Percentiles rank a stretch among this genome's conserved stretches.
These are phyloP conservation scores for Mangifera indica DNA, from an alignment of 345 rosid species.

Conservation along the genomic window DNA sequence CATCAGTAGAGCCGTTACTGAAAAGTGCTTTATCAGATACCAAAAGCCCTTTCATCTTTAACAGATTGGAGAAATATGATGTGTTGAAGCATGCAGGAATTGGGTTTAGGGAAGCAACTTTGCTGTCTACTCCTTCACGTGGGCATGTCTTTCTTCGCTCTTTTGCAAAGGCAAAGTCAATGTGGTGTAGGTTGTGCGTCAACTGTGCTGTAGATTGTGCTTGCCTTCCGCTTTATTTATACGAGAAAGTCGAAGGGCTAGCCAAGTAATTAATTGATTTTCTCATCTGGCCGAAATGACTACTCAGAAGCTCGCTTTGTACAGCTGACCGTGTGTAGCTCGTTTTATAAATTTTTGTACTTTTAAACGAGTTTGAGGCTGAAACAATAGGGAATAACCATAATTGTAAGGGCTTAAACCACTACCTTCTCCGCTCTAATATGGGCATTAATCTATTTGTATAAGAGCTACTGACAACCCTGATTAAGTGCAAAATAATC, in stretches of 20 bases:
- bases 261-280: no score
- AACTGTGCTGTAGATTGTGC: no score
- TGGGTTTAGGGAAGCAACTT: slow-evolving; percentile 37
- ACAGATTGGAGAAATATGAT: slow-evolving; percentile 34
- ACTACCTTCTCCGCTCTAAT: no score
- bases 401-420: no score
- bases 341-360: no score
- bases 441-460: slow-evolving; percentile 1
- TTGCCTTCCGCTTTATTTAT: no score
- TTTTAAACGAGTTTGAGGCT: no score
- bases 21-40: slow-evolving; percentile 48
- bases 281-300: neutral
- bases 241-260: no score
- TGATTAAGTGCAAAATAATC: no score
- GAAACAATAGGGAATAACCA: no score
- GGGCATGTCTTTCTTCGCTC: slow-evolving; percentile 33
- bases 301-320: neutral
- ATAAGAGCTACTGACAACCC: no score
- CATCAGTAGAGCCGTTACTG: slow-evolving; percentile 39
- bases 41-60: slow-evolving; percentile 40
- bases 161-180: slow-evolving; percentile 37
- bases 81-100: slow-evolving; percentile 35
- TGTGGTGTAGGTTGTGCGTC: no score
- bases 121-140: slow-evolving; percentile 23
- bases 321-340: neutral